Evolutionary conservation across 192 early-diverging fungal species (phyloP).

Genomic region (Umbelopsis sp.): DNA sequence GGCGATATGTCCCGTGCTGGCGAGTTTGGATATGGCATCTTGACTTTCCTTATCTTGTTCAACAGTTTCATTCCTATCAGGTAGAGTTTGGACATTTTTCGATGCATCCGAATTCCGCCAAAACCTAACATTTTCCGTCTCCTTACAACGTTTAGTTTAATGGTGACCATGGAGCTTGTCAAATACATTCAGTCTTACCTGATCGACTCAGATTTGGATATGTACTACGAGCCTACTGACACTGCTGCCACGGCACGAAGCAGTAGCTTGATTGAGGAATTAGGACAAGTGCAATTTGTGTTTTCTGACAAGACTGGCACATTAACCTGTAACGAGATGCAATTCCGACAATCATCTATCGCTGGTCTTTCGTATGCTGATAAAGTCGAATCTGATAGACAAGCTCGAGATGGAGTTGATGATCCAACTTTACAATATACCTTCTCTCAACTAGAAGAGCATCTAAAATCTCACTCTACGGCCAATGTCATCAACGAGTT

Average conservation of each 20-base stretch:
- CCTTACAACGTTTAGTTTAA: slow-evolving; percentile 71
- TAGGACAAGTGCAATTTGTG: slow-evolving; percentile 90
- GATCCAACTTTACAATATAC: slow-evolving; percentile 60
- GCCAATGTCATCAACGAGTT: slow-evolving; percentile 83
- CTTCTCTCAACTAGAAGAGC: slow-evolving; percentile 59
- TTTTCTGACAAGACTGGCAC: slow-evolving; percentile 42
- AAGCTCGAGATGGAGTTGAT: slow-evolving; percentile 65
- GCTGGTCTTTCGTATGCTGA: slow-evolving; percentile 89
- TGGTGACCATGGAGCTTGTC: slow-evolving; percentile 98
- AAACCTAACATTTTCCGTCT: neutral
- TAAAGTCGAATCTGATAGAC: slow-evolving; percentile 80
- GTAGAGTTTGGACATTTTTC: no score
- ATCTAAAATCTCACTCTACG: slow-evolving; percentile 55
- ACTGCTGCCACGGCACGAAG: slow-evolving; percentile 91
- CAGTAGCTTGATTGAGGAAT: slow-evolving; percentile 85
- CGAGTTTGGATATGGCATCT: slow-evolving; percentile 83
- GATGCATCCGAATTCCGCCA: no score
- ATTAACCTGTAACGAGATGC: slow-evolving; percentile 46
- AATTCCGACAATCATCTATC: slow-evolving; percentile 88
- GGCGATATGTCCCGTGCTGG: slow-evolving; percentile 26
- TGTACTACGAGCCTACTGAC: slow-evolving; percentile 93
- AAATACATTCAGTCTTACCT: slow-evolving; percentile 88
- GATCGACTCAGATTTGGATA: slow-evolving; percentile 92
- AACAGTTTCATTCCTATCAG: slow-evolving; percentile 98
- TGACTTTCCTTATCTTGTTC: slow-evolving; percentile 97